Evolutionary conservation across 306 rosid genomes (phyloP).

Genomic region (Dryas drummondii): DNA sequence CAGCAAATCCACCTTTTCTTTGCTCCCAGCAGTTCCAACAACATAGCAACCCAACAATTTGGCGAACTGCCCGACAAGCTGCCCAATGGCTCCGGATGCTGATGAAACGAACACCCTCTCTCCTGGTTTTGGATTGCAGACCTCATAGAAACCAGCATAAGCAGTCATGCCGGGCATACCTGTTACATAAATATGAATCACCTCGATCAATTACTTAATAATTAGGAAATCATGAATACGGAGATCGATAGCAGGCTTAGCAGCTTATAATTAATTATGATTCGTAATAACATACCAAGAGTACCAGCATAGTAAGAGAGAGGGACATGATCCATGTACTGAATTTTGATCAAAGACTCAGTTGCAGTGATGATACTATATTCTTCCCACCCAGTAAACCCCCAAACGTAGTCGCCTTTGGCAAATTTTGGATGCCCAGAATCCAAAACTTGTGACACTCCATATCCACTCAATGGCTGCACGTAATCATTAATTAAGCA

Average conservation of each 20-base stretch:
- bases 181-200: too few species aligned
- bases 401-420: slow-evolving; percentile 60
- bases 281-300: slow-evolving; percentile 36
- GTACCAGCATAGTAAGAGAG: slow-evolving; percentile 61
- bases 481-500: neutral
- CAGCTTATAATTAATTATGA: too few species aligned
- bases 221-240: too few species aligned
- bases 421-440: slow-evolving; percentile 48
- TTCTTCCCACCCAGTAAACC: slow-evolving; percentile 59
- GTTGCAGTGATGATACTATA: slow-evolving; percentile 39
- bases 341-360: slow-evolving; percentile 40
- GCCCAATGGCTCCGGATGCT: neutral
- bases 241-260: too few species aligned
- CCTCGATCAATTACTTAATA: neutral
- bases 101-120: slow-evolving; percentile 1
- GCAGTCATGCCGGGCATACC: slow-evolving; percentile 2
- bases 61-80: slow-evolving; percentile 9
- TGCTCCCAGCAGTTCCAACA: slow-evolving; percentile 12
- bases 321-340: slow-evolving; percentile 49
- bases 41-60: neutral
- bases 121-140: neutral
- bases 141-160: neutral
- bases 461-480: slow-evolving; percentile 41
- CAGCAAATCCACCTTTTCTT: slow-evolving; percentile 23
- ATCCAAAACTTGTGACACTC: slow-evolving; percentile 53